Base-by-base conservation (phyloP, 2,329 filamentous ascomycete genomes). In the Trematosphaeria pertusa region DNA sequence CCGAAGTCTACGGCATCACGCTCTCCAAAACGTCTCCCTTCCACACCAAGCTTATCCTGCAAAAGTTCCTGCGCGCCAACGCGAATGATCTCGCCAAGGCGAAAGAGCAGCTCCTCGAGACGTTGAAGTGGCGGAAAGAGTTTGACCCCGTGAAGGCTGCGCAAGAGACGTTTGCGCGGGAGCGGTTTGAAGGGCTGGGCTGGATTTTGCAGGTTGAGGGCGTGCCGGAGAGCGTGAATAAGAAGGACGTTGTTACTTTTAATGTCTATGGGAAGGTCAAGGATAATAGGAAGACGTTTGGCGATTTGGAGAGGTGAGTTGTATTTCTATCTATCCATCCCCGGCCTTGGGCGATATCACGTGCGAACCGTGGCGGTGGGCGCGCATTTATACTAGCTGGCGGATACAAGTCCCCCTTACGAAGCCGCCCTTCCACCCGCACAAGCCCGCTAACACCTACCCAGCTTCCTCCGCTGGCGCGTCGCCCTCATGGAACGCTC, bases 11-110 rank as follows among this genome's bases (percentile, higher is more conserved):
- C 85, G 92, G 92, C 37, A 85, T 97, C 43, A 77, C 81, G 22
- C 83, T 97, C 34, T 55, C 59, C 36, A 58, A 61, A 12, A 57
- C 64, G 30, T 66, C 67, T 32, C 80, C 91, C 61, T 80, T 92
- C 41, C 89, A 89, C 43, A 91, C 88, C 37, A 87, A 88, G 67
- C 86, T 96, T 61, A 83, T 97, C 40, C 79, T 97, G 37, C 91
- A 96, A 70, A 97, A 97, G 78, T 97, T 92, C 75, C 83, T 97
- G 45, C 89, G 92, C 59, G 93, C 92, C 69, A 97, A 97, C 70
- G 85, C 86, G 52, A 86, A 87, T 52, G 86, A 95, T 64, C 70
- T 90, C 5, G 78, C 79, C 42, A 86, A 86, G 67, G 89, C 92
- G 12, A 85, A 87, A 67, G 83, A 87, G 44, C 92, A 97, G 76